These are phyloP conservation scores for Xanthoparmelia taractica DNA, from an alignment of 495 filamentous ascomycete species.

Conservation along the genomic window DNA sequence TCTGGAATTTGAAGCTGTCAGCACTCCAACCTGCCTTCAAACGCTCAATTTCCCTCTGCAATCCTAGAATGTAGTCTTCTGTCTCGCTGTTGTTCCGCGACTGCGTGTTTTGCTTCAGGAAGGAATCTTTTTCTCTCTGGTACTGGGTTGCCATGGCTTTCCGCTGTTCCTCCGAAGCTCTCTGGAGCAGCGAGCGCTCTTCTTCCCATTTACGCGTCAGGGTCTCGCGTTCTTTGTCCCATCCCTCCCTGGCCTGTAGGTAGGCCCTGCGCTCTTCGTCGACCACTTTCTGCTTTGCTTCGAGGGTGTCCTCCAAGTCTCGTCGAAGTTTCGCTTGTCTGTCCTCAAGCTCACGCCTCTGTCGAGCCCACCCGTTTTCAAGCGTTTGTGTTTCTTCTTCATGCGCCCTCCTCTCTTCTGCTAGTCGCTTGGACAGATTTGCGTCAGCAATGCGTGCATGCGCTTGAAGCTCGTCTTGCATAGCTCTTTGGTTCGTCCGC, in stretches of 20 bases:
- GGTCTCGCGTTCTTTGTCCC: constrained; percentile 22
- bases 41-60: constrained; percentile 43
- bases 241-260: constrained; percentile 20
- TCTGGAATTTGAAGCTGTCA: constrained; percentile 46
- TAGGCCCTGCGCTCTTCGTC: constrained; percentile 19
- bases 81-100: constrained; percentile 36
- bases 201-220: constrained; percentile 18
- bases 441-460: constrained; percentile 12
- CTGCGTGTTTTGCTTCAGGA: constrained; percentile 26
- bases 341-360: constrained; percentile 21
- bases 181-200: constrained; percentile 20
- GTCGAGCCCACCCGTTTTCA: constrained; percentile 14
- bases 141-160: constrained; percentile 22
- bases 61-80: constrained; percentile 30
- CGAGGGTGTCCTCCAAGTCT: constrained; percentile 17
- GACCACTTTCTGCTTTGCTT: constrained; percentile 20
- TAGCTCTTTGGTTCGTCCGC: constrained; percentile 23
- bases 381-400: constrained; percentile 18
- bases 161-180: constrained; percentile 28
- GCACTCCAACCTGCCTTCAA: constrained; percentile 40
- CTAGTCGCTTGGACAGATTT: constrained; percentile 7
- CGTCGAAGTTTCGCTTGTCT: constrained; percentile 12
- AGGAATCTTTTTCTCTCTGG: constrained; percentile 25
- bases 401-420: constrained; percentile 16
- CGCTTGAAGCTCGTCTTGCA: constrained; percentile 26